Base-by-base conservation (phyloP, 768 basidiomycete genomes). In the Agaricus blazei region DNA sequence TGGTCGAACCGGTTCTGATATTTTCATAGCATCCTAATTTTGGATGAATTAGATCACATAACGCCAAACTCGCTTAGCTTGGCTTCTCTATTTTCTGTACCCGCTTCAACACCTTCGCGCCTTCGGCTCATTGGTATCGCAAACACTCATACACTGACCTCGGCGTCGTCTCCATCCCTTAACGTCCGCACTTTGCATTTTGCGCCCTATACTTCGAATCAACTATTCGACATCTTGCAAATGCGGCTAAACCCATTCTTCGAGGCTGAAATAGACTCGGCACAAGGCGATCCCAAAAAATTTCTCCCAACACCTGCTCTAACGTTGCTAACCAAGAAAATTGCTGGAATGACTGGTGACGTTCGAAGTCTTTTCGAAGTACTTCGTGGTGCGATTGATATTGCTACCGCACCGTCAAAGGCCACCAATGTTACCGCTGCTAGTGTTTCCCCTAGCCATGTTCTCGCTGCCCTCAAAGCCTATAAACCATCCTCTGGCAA, bases 21-120 rank as follows among this genome's bases (percentile, higher is more conserved):
- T 48, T 50, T 36, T 48, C 19, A 54, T 48, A 91, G 90, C 60
- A 72, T 94, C 43, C 72, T 95, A 53, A 76, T 94, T 48, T 81
- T 95, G 31, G 92, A 95, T 65, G 92, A 95, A 66, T 79, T 94
- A 38, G 92, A 95, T 65, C 89, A 93, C 65, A 82, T 91, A 59
- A 80, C 83, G 14, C 75, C 83, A 3, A 83, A 81, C 9, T 60
- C 79, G 1, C 81, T 83, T 60, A 70, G 80, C 8, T 73, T 93
- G 45, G 66, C 78, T 2, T 70, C 83, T 9, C 69, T 95, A 45
- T 90, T 93, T 67, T 75, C 82, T 4, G 74, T 93, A n/a, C 79
- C 86, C 9, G 76, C 80, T 49, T 68, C 76, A 3, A 71, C 81
- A 49, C 66, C 79, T 1, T 68, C 78, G 9, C 71, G 70, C 37